phyloP scores from a whole-genome alignment of 2,329 filamentous ascomycete genomes.

The Albifimbria verrucaria region DNA sequence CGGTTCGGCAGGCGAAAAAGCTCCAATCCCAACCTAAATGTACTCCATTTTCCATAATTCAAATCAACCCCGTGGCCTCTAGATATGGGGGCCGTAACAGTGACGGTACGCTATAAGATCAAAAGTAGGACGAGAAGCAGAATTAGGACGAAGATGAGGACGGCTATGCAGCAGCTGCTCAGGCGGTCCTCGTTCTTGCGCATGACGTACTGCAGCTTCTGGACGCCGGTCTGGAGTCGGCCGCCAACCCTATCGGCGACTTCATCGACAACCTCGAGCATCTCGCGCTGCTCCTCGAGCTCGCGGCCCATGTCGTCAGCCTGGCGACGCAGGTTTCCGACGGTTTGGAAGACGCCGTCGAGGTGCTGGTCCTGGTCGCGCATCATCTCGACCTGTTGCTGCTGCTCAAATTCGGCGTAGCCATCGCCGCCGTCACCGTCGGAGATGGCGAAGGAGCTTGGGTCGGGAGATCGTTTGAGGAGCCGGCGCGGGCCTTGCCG shows the following conservation, averaged over 20 bases:
- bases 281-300: slow-evolving; percentile 87
- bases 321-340: slow-evolving; percentile 85
- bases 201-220: slow-evolving; percentile 81
- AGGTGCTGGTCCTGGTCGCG: slow-evolving; percentile 90
- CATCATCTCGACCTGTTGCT: slow-evolving; percentile 89
- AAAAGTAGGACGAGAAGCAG: slow-evolving; percentile 78
- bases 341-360: slow-evolving; percentile 88
- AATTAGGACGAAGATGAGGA: slow-evolving; percentile 85
- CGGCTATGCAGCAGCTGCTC: slow-evolving; percentile 87
- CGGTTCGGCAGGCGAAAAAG: background rate
- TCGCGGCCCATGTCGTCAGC: slow-evolving; percentile 95
- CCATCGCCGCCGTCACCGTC: slow-evolving; percentile 41
- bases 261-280: slow-evolving; percentile 81
- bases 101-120: slow-evolving; percentile 49
- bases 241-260: slow-evolving; percentile 85
- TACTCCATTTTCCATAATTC: background rate
- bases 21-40: background rate
- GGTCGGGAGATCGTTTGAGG: slow-evolving; percentile 45
- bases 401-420: slow-evolving; percentile 83
- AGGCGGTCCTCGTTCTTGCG: slow-evolving; percentile 82
- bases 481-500: slow-evolving; percentile 12
- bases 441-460: slow-evolving; percentile 55
- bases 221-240: slow-evolving; percentile 79
- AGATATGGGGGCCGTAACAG: too few species aligned
- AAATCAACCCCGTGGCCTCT: background rate